Percentiles rank a stretch among this genome's conserved stretches.
Conservation (phyloP, 768 basidiomycete genomes). For the Amanita fuliginea region DNA sequence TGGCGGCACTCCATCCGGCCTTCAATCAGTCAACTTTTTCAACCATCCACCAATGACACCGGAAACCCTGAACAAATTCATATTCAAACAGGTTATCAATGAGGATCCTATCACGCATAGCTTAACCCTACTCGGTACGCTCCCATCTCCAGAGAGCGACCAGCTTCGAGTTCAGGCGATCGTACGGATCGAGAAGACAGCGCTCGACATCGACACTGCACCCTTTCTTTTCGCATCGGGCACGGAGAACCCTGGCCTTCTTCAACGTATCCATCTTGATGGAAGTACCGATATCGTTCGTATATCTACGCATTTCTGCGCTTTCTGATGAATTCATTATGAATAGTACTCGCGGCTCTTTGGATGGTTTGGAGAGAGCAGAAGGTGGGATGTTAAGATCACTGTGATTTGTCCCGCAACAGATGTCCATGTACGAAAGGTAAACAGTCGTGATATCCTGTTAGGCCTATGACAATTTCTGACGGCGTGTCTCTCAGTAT, state of each 20-base stretch:
- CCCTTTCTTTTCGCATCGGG: constrained; percentile 21
- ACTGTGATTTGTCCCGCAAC: constrained; percentile 84
- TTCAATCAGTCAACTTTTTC: too few relatives aligned
- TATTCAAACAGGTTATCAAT: constrained; percentile 43
- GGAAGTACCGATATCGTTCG: constrained; percentile 62
- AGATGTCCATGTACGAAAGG: constrained; percentile 81
- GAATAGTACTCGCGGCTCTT: constrained; percentile 73
- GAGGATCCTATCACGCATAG: constrained; percentile 55
- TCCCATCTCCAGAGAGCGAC: constrained; percentile 22
- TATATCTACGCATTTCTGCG: neutral
- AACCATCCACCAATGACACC: constrained; percentile 6
- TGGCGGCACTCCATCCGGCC: too few relatives aligned
- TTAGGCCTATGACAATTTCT: neutral
- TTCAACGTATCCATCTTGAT: constrained; percentile 36
- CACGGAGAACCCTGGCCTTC: constrained; percentile 17
- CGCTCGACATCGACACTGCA: constrained; percentile 37
- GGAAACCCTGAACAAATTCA: constrained; percentile 33
- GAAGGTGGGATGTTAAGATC: constrained; percentile 63
- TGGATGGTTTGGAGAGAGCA: constrained; percentile 46
- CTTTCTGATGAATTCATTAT: neutral
- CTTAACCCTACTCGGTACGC: constrained; percentile 57
- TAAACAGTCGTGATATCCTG: constrained; percentile 13
- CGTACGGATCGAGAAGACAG: constrained; percentile 69
- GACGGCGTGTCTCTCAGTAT: constrained; percentile 37
- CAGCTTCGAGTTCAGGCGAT: constrained; percentile 36